These are phyloP conservation scores for Leccinellum albellum DNA, from an alignment of 768 basidiomycete species.

Conservation along the genomic window DNA sequence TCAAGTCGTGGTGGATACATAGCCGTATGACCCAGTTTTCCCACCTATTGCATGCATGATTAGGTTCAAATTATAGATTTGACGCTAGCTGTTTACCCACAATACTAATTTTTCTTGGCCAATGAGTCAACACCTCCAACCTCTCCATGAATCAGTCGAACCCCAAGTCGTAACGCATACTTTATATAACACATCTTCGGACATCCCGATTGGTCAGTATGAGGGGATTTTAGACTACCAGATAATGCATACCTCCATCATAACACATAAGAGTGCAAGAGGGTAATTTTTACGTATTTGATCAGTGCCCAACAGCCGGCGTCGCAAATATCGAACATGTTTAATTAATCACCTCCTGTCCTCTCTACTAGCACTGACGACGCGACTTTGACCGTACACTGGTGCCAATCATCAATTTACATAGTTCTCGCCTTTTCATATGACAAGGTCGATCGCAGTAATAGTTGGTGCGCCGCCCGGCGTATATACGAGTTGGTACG, in stretches of 20 bases:
- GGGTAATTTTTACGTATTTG: conserved; percentile 15
- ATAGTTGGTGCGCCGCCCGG: conserved; percentile 26
- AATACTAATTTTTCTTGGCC: background rate
- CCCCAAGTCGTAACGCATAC: background rate
- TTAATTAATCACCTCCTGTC: conserved; percentile 25
- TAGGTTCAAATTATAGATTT: conserved; percentile 5
- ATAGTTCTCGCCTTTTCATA: too few relatives aligned
- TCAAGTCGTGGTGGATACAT: conserved; percentile 72
- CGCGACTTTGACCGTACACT: background rate
- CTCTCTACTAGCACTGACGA: background rate
- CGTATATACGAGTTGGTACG: conserved; percentile 28
- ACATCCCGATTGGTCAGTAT: background rate
- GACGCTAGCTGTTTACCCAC: conserved; percentile 8
- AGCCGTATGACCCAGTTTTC: conserved; percentile 48
- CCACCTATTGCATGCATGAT: background rate
- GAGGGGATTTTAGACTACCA: background rate
- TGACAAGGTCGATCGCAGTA: conserved; percentile 32
- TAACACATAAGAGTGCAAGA: background rate
- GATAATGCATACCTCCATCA: background rate
- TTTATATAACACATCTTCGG: background rate
- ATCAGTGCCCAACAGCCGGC: conserved; percentile 1
- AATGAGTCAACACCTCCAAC: background rate
- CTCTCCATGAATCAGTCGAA: background rate
- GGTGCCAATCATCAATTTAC: too few relatives aligned
- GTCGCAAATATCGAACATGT: conserved; percentile 18